These are phyloP conservation scores for Pulicaria dysenterica DNA, from an alignment of 129 eudicot genomes.

Conservation along the genomic window DNA sequence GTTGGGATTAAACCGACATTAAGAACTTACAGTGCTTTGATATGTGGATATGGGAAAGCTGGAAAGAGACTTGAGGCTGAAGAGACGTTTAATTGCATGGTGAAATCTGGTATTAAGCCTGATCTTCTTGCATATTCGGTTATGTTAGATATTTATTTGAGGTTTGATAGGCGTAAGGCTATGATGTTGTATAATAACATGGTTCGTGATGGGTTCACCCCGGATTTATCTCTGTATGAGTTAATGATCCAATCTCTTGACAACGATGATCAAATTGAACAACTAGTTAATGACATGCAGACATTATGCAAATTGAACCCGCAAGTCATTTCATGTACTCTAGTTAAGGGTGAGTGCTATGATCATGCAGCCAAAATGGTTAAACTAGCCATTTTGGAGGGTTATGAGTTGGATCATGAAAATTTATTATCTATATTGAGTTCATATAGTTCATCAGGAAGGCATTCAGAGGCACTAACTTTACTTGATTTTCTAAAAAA, in stretches of 20 bases:
- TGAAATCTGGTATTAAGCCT: conserved; percentile 79
- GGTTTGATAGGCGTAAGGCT: conserved; percentile 60
- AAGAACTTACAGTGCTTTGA: conserved; percentile 89
- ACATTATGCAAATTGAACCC: conserved; percentile 50
- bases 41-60: conserved; percentile 92
- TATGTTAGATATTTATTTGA: conserved; percentile 67
- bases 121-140: conserved; percentile 85
- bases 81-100: conserved; percentile 69
- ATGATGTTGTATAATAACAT: conserved; percentile 66
- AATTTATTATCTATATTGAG: conserved; percentile 60
- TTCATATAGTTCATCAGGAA: conserved; percentile 72
- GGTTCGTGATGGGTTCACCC: conserved; percentile 68
- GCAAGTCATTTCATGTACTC: conserved; percentile 52
- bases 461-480: conserved; percentile 63
- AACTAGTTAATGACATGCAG: conserved; percentile 61
- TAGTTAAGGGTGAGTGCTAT: conserved; percentile 68
- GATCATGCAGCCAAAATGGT: conserved; percentile 59
- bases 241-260: conserved; percentile 53
- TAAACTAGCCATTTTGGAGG: conserved; percentile 54
- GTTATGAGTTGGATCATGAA: conserved; percentile 61
- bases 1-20: conserved; percentile 77
- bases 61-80: conserved; percentile 78
- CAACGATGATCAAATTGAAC: conserved; percentile 44
- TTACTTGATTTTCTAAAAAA: conserved; percentile 66
- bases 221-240: conserved; percentile 67